phyloP scores from a whole-genome alignment of 208 protist species.

The Leishmania martiniquensis region DNA sequence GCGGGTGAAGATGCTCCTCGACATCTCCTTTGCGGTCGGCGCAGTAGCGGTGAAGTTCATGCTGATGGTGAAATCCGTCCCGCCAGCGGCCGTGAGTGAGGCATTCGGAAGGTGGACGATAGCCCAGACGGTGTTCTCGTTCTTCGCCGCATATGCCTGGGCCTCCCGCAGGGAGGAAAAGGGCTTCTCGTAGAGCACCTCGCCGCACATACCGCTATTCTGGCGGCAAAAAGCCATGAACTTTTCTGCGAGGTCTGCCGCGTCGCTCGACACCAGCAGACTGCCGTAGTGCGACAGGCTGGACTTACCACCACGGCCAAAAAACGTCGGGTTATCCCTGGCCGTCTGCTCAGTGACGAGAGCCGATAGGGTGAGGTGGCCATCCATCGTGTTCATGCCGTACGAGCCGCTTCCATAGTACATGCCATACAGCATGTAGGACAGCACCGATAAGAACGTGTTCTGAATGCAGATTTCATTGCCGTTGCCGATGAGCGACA shows the following conservation, averaged over 20 bases:
- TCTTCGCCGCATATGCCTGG: conserved; percentile 46
- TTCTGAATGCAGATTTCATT: conserved; percentile 31
- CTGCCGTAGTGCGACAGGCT: conserved; percentile 73
- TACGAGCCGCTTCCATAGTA: conserved; percentile 45
- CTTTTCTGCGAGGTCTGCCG: conserved; percentile 24
- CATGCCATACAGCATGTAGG: conserved; percentile 35
- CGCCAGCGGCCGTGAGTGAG: conserved; percentile 14
- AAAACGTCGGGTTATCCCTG: conserved; percentile 46
- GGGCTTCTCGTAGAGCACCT: conserved; percentile 45
- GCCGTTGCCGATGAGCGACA: conserved; percentile 39
- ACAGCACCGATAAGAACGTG: conserved; percentile 12
- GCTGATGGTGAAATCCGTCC: conserved; percentile 72
- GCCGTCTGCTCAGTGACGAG: conserved; percentile 41
- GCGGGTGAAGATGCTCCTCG: conserved; percentile 46
- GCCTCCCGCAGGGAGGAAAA: conserved; percentile 55
- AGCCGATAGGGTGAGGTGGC: conserved; percentile 58
- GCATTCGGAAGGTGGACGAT: conserved; percentile 56
- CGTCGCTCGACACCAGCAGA: conserved; percentile 61
- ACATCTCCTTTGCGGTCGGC: conserved; percentile 44
- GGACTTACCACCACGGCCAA: conserved; percentile 43
- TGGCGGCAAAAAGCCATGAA: conserved; percentile 61
- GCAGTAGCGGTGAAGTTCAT: conserved; percentile 90
- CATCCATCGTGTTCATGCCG: conserved; percentile 50
- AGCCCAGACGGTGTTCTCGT: conserved; percentile 74
- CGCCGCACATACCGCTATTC: conserved; percentile 49